Evolutionary conservation across 305 asterid genomes (phyloP), one percentile per base, ranked within the genome.

Genomic region (Solanum hybrid): DNA sequence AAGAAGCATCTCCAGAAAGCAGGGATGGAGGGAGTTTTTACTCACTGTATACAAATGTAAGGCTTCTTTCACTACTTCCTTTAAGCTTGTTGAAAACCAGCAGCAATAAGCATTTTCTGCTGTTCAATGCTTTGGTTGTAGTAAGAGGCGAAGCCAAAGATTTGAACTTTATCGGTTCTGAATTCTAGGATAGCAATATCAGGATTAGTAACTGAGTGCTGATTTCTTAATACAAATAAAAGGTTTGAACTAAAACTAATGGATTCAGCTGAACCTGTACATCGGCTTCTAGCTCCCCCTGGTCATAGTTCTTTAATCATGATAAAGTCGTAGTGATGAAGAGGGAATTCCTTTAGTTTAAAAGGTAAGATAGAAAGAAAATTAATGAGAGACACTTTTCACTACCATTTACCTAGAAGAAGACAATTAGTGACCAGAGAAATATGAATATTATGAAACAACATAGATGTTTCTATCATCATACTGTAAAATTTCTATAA

Each of bases 31-130:
- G 98, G 89, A 86, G 92, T 64, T 86, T 96, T 60, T 97, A 94
- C 93, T 94, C 99, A 10, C 95, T 97, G 51, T 96, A 95, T 79
- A 97, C 99, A 27, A 93, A 96, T 91, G 99, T 97, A 92, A 94
- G 94, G 4, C 27, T 66, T 24, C 64, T 76, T 85, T 85, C 1
- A 64, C 2, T 26, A 16, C 10, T 56, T 24, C 5, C 27, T 9
- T 56, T 29, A n/a, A 4, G 29, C 20, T 84, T 51, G 37, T 84
- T 4, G 36, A 29, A 32, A 81, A 31, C 22, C 20, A 9, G 87
- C 2, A 40, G 35, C 9, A 29, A 5, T 17, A 29, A 84, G 31
- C 12, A 31, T 51, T 84, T 51, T 84, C 31, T 84, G 75, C 4
- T 3, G 24, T 29, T 84, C 42, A 31, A 31, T 82, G 29, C 10